Base-by-base conservation (phyloP, 1,284 basidiomycete species). In the Microbotryomycetes sp. region DNA sequence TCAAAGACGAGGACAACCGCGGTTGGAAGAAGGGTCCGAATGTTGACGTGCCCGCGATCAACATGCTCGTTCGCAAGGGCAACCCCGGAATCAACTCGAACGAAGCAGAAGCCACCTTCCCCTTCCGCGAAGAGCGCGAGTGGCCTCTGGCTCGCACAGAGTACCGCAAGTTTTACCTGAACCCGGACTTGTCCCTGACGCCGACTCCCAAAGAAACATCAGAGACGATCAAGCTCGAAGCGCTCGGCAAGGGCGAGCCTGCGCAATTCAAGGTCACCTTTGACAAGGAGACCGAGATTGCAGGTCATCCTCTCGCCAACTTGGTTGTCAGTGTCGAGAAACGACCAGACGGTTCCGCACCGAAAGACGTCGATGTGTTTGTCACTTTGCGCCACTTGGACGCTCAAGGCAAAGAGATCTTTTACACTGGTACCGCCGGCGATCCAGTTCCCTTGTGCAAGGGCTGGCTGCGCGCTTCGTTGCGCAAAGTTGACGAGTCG, bases 391-490 rank as follows among this genome's bases (percentile, higher is more conserved):
- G 74, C 9, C 72, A 75, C 57, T 60, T 75, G 41, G 73, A 70
- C 52, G 52, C 70, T 0, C 52, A 66, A 3, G 74, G 73, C 54
- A 68, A 74, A 52, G 72, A 76, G 62, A 65, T 75, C 46, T 69
- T 72, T 56, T 75, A 75, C 60, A 75, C 73, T 0, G 72, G 72
- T 18, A 73, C 74, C 2, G 73, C 72, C 7, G 74, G 74, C 5
- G 74, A 75, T 52, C 71, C 71, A 0, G 72, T 71, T 18, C 73
- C 73, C 1, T 61, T 74, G 9, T 64, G 61, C 54, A 75, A 75
- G 59, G 74, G 74, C 45, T 74, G 71, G 72, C 70, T 75, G 5
- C 72, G 74, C 9, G 69, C 65, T 4, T 75, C 74, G 0, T 57
- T 74, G 1, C 72, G 74, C 18, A 66, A 63, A 3, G 65, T 74